These are phyloP conservation scores for Furcasterigmium furcatum DNA, from an alignment of 2,329 filamentous ascomycete species.

Conservation along the genomic window DNA sequence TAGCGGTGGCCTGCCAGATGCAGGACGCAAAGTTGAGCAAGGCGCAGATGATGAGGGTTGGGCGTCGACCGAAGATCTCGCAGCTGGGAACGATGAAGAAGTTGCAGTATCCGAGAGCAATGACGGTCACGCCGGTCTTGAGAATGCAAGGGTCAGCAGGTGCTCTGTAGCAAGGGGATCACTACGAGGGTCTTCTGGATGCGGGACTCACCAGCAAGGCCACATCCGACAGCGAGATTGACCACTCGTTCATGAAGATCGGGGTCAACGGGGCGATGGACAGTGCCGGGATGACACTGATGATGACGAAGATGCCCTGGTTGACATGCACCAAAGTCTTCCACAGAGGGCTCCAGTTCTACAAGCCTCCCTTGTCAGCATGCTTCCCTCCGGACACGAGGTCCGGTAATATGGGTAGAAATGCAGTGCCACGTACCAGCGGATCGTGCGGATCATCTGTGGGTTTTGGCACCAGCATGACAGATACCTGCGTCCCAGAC, in stretches of 20 bases:
- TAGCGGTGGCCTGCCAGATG: slow-evolving; percentile 53
- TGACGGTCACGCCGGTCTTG: slow-evolving; percentile 43
- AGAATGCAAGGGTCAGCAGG: no score
- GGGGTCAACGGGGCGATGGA: slow-evolving; percentile 54
- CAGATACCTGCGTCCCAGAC: slow-evolving; percentile 33
- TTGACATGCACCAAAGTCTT: no score
- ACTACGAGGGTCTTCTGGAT: no score
- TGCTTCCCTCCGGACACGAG: no score
- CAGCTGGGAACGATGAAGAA: slow-evolving; percentile 40
- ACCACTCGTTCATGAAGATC: slow-evolving; percentile 51
- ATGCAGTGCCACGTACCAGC: no score
- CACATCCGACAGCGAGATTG: slow-evolving; percentile 48
- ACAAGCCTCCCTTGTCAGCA: no score
- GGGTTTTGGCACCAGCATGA: slow-evolving; percentile 45
- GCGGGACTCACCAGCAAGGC: no score
- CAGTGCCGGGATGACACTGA: slow-evolving; percentile 31
- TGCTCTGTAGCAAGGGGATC: no score
- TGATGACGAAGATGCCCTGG: slow-evolving; percentile 24
- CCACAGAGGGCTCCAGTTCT: slow-evolving; percentile 43
- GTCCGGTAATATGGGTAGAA: no score
- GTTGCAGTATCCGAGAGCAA: slow-evolving; percentile 46
- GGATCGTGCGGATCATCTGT: slow-evolving; percentile 44
- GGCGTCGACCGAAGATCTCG: slow-evolving; percentile 42
- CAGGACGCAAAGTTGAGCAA: slow-evolving; percentile 39
- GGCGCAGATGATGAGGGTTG: slow-evolving; percentile 40